These are phyloP conservation scores for Firmiana major DNA, from an alignment of 345 rosid genomes.

Conservation along the genomic window DNA sequence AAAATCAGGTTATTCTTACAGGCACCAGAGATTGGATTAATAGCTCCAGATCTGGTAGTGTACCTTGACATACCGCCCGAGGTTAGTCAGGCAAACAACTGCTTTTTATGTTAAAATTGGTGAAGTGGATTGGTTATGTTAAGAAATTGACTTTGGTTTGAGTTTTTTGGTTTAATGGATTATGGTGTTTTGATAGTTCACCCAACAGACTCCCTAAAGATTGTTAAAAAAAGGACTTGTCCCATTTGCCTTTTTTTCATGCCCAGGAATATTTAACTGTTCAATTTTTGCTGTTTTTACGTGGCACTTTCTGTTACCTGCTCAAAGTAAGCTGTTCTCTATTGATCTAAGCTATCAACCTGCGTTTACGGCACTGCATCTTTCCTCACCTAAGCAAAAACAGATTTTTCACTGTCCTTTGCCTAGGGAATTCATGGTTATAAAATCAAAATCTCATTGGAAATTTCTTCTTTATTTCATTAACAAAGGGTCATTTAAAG, in stretches of 20 bases:
- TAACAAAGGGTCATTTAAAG: neutral
- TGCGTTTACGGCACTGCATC: neutral
- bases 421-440: neutral
- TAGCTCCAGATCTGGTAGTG: constrained; percentile 72
- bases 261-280: neutral
- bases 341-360: neutral
- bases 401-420: neutral
- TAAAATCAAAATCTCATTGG: too few relatives aligned
- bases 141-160: neutral
- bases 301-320: neutral
- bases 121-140: neutral
- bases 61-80: constrained; percentile 81
- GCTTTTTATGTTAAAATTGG: constrained; percentile 3
- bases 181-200: neutral
- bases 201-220: too few relatives aligned
- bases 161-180: neutral
- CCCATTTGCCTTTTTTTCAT: neutral
- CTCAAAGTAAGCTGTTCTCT: neutral
- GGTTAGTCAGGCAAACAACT: constrained; percentile 31
- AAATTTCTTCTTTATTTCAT: neutral
- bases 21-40: constrained; percentile 72
- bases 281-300: neutral
- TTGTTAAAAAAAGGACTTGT: neutral
- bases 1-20: constrained; percentile 21
- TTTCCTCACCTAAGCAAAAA: neutral